phyloP scores from a whole-genome alignment of 306 rosid genomes.

The Casuarina equisetifolia region DNA sequence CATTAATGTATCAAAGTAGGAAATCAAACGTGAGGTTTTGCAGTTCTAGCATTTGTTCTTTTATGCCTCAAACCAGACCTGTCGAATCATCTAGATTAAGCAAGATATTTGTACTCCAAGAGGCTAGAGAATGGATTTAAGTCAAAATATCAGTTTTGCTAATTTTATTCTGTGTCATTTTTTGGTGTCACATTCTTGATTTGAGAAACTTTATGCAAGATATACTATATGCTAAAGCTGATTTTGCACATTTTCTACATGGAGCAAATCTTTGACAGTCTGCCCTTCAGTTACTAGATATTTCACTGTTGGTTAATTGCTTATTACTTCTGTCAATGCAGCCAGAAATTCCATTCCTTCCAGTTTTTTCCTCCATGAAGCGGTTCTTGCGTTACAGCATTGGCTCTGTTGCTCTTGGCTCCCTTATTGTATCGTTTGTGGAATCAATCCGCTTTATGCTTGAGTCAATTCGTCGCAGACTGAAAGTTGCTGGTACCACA shows the following conservation, averaged over 20 bases:
- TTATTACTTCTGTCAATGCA: slow-evolving; percentile 41
- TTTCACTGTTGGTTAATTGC: background rate
- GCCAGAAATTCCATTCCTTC: slow-evolving; percentile 88
- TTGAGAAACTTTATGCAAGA: background rate
- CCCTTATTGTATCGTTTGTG: slow-evolving; percentile 80
- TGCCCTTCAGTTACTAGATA: background rate
- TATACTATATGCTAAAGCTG: slow-evolving; percentile 3
- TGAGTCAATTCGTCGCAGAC: slow-evolving; percentile 81
- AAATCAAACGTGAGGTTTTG: background rate
- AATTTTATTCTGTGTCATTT: slow-evolving; percentile 16
- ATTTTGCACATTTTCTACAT: background rate
- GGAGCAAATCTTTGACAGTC: slow-evolving; percentile 13
- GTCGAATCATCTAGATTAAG: background rate
- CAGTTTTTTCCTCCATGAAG: slow-evolving; percentile 90
- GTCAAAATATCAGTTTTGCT: slow-evolving; percentile 7
- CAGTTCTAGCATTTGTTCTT: background rate
- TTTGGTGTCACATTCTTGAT: background rate
- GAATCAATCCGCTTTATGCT: slow-evolving; percentile 90
- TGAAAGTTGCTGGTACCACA: slow-evolving; percentile 56
- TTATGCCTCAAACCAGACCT: background rate
- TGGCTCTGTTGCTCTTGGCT: slow-evolving; percentile 93
- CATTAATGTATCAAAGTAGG: background rate
- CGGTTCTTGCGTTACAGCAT: slow-evolving; percentile 78
- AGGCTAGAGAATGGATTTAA: background rate
- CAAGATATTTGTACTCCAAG: slow-evolving; percentile 6